Percentiles rank a stretch among this genome's conserved stretches.
Evolutionary conservation across 345 rosid genomes (phyloP).

Genomic region (Iberis pinnata): DNA sequence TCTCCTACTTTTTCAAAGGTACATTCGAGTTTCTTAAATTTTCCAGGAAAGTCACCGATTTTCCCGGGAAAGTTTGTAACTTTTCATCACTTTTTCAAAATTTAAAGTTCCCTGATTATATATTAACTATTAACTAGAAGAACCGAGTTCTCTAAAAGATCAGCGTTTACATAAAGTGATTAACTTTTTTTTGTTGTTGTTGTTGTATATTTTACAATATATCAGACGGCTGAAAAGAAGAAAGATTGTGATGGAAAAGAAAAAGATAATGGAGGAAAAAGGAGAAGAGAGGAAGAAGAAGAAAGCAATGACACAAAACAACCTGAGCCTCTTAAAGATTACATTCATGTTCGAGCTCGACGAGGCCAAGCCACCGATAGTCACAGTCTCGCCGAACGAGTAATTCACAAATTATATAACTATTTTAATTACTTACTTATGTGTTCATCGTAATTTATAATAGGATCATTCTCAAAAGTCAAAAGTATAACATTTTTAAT

Average conservation of each 20-base stretch:
- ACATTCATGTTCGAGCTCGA: conserved; percentile 87
- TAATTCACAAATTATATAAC: conserved; percentile 25
- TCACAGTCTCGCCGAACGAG: conserved; percentile 96
- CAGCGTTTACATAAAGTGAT: conserved; percentile 12
- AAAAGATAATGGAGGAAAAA: conserved; percentile 32
- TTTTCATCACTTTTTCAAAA: not conserved
- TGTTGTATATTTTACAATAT: not conserved
- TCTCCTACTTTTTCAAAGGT: conserved; percentile 36
- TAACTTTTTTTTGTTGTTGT: too few relatives aligned
- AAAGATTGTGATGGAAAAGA: conserved; percentile 31
- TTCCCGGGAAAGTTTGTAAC: not conserved
- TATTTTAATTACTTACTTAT: too few relatives aligned
- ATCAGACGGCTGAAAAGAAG: conserved; percentile 32
- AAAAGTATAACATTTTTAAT: too few relatives aligned
- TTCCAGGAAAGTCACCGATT: not conserved
- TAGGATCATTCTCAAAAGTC: too few relatives aligned
- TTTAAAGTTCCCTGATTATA: too few relatives aligned
- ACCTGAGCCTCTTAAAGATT: conserved; percentile 61
- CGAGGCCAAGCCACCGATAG: conserved; percentile 98
- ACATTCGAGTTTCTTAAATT: not conserved
- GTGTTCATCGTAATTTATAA: too few relatives aligned
- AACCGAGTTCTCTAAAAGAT: conserved; percentile 2
- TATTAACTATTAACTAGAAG: too few relatives aligned
- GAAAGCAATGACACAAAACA: conserved; percentile 28
- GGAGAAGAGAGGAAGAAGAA: conserved; percentile 17